Evolutionary conservation across 2,329 filamentous ascomycete species (phyloP).

Genomic region (Huntiella abstrusa): DNA sequence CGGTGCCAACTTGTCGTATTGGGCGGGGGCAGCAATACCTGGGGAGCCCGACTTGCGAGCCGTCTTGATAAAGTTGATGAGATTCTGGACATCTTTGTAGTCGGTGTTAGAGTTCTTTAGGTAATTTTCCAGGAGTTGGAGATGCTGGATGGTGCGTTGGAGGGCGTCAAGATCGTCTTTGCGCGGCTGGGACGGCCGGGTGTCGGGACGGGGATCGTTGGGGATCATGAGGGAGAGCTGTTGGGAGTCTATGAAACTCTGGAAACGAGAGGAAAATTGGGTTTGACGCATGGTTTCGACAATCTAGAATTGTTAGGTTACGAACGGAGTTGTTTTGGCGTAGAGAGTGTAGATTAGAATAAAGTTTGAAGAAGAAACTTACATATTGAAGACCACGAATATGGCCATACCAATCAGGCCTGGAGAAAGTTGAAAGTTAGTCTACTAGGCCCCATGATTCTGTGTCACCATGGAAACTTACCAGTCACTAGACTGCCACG

Average conservation of each 20-base stretch:
- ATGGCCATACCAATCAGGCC: slow-evolving; percentile 81
- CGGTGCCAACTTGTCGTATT: slow-evolving; percentile 77
- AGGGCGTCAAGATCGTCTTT: slow-evolving; percentile 55
- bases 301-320: slow-evolving; percentile 33
- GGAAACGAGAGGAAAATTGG: slow-evolving; percentile 77
- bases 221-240: slow-evolving; percentile 31
- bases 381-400: slow-evolving; percentile 83
- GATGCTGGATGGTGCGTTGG: slow-evolving; percentile 45
- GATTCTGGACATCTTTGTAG: slow-evolving; percentile 45
- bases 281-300: slow-evolving; percentile 48
- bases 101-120: slow-evolving; percentile 53
- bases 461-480: slow-evolving; percentile 26
- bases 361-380: slow-evolving; percentile 21
- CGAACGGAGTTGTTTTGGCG: background rate
- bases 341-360: background rate
- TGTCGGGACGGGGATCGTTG: slow-evolving; percentile 40
- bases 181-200: slow-evolving; percentile 40
- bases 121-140: slow-evolving; percentile 48
- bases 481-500: slow-evolving; percentile 95
- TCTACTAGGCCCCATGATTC: slow-evolving; percentile 11
- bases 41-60: slow-evolving; percentile 48
- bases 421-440: slow-evolving; percentile 25
- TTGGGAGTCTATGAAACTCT: slow-evolving; percentile 64
- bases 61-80: slow-evolving; percentile 54
- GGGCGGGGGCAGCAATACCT: slow-evolving; percentile 41